A percentile compares a stretch with the other conserved stretches of the same genome.
Conservation (phyloP, 2,329 filamentous ascomycete genomes). For the Leptographium flavum region DNA sequence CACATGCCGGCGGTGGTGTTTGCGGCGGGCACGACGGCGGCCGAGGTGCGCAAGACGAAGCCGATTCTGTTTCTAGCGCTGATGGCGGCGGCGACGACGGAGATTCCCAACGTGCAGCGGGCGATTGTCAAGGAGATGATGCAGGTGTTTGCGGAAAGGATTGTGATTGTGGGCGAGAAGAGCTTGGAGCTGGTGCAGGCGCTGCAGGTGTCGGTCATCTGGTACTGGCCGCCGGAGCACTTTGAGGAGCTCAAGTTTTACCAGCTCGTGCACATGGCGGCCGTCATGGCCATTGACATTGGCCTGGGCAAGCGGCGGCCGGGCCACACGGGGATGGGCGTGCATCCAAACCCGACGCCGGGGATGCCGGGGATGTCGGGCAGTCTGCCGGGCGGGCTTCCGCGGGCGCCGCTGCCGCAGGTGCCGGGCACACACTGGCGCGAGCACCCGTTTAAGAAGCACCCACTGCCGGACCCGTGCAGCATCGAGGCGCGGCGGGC, state of each 20-base stretch:
- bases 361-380: no score
- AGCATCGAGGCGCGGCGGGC: slow-evolving; percentile 40
- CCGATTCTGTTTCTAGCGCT: slow-evolving; percentile 59
- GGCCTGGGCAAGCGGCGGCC: slow-evolving; percentile 44
- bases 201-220: slow-evolving; percentile 59
- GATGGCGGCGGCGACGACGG: slow-evolving; percentile 49
- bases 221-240: slow-evolving; percentile 73
- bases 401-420: no score
- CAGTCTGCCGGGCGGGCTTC: no score
- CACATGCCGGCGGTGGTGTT: slow-evolving; percentile 52
- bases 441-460: slow-evolving; percentile 26
- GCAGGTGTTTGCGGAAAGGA: slow-evolving; percentile 56
- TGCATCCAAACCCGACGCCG: background rate
- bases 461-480: slow-evolving; percentile 33
- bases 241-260: slow-evolving; percentile 85
- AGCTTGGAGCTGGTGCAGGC: slow-evolving; percentile 72
- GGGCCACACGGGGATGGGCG: slow-evolving; percentile 9
- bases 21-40: slow-evolving; percentile 34
- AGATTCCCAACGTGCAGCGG: slow-evolving; percentile 41
- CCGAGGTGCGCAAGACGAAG: slow-evolving; percentile 41
- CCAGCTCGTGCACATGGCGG: slow-evolving; percentile 68
- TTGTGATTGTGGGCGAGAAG: slow-evolving; percentile 66
- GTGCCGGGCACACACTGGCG: slow-evolving; percentile 18
- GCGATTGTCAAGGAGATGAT: slow-evolving; percentile 55
- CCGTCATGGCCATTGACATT: slow-evolving; percentile 71